Evolutionary conservation across 148 eudicot species (phyloP), one percentile per base, ranked within the genome.

Genomic region (Talinum fruticosum): DNA sequence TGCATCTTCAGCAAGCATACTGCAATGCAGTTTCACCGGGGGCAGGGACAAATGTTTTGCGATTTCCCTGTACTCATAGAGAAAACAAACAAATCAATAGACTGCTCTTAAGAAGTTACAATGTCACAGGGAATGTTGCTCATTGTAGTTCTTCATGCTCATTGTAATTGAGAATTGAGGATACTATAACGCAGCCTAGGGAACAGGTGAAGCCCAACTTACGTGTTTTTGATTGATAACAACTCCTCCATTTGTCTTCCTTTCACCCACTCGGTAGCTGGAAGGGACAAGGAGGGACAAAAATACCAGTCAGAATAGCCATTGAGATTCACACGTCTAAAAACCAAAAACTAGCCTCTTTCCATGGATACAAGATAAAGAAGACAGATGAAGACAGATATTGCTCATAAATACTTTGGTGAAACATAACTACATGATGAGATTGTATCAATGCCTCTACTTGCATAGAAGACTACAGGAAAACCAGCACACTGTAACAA

Each of bases 1-100:
- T 19, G 97, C 99, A 81, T 95, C 99, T 85, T 95, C 97, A 2
- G 99, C 99, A 24, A 95, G 97, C 99, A 95, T 95, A 85, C 97
- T 95, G 87, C 99, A 95, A 80, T 93, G 99, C 59, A 95, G 89
- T 51, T 95, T 95, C 77, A 92, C 97, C 0, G 98, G 98, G 57
- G 98, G 98, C n/a, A 95, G 98, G 53, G 96, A 88, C 34, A 95
- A 87, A 83, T 95, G 97, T 44, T 95, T 95, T 67, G 99, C 97
- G 59, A 95, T 95, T 75, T 95, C 99, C 86, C 99, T 95, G 89
- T 69, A 80, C 75, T 36, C 32, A 72, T 41, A 7, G 23, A 41
- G 24, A 53, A 37, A 18, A 51, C 21, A 66, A 24, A 10, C 36
- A n/a, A n/a, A 68, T 29, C 37, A 57, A 73, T 32, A 2, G n/a